A percentile compares a stretch with the other conserved stretches of the same genome.
Evolutionary conservation across 441 rosid species (phyloP).

Genomic region (Capsella rubella): DNA sequence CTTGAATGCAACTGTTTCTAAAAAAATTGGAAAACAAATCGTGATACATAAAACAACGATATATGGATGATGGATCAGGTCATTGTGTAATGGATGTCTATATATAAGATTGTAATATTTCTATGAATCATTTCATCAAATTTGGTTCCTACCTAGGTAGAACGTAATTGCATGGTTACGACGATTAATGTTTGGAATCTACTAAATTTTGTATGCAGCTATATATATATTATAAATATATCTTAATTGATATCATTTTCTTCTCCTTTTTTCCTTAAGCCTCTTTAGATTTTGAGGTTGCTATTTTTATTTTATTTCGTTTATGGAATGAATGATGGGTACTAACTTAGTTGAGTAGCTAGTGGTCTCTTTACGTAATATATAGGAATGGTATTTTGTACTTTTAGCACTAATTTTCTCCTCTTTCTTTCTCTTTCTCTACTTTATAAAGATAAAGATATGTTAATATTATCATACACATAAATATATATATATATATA

Average conservation of each 20-base stretch:
- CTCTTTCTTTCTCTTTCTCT: constrained; percentile 4
- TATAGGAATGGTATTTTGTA: constrained; percentile 51
- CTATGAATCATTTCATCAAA: not conserved
- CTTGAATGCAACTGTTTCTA: constrained; percentile 11
- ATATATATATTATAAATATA: not conserved
- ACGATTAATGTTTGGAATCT: constrained; percentile 4
- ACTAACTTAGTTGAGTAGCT: constrained; percentile 30
- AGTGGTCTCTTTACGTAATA: constrained; percentile 47
- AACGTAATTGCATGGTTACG: not conserved
- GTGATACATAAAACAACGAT: not conserved
- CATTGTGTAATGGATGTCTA: not conserved
- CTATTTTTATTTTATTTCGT: constrained; percentile 18
- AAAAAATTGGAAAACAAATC: not conserved
- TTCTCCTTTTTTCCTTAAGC: constrained; percentile 5
- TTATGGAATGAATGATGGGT: constrained; percentile 41
- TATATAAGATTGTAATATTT: not conserved
- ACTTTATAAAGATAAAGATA: constrained; percentile 37
- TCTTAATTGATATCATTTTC: constrained; percentile 1
- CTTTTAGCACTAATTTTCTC: constrained; percentile 52
- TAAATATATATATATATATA: not conserved
- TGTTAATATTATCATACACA: not conserved
- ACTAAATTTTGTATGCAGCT: not conserved
- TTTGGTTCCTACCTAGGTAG: not conserved
- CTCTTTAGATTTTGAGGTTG: not conserved
- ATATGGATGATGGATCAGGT: constrained; percentile 17